Percentiles rank a stretch among this genome's conserved stretches.
These are phyloP conservation scores for Stipa capillata DNA, from an alignment of 176 grass and related monocot species.

Conservation along the genomic window DNA sequence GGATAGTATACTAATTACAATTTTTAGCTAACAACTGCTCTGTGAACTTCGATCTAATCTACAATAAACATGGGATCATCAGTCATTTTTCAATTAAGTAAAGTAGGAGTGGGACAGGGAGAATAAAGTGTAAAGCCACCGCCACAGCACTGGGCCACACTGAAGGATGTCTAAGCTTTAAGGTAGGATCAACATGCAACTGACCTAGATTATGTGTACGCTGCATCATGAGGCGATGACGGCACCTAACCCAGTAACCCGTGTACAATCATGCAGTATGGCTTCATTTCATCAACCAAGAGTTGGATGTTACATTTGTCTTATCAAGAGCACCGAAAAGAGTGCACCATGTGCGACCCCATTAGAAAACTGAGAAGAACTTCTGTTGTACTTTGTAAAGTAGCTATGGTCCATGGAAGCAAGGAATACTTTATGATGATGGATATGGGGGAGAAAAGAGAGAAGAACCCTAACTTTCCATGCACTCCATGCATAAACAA, in stretches of 20 bases:
- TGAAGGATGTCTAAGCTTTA: constrained; percentile 56
- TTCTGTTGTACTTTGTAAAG: constrained; percentile 53
- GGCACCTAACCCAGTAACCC: constrained; percentile 2
- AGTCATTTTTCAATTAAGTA: constrained; percentile 22
- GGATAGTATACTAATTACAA: not conserved
- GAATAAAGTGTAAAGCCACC: constrained; percentile 94
- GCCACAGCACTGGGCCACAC: constrained; percentile 48
- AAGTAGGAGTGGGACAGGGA: constrained; percentile 16
- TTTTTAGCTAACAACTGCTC: not conserved
- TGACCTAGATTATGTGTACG: constrained; percentile 46
- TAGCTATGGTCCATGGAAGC: constrained; percentile 53
- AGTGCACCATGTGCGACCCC: constrained; percentile 26
- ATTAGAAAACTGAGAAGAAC: constrained; percentile 42
- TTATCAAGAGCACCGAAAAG: constrained; percentile 47
- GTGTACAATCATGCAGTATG: constrained; percentile 10
- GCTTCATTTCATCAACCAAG: constrained; percentile 22
- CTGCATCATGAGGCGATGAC: constrained; percentile 34
- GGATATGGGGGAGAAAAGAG: constrained; percentile 27
- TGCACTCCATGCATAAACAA: constrained; percentile 95
- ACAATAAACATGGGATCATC: not conserved
- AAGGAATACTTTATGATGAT: constrained; percentile 68
- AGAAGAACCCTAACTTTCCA: constrained; percentile 59
- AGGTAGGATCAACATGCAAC: constrained; percentile 55
- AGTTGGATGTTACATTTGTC: constrained; percentile 56
- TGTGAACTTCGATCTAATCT: not conserved